These are phyloP conservation scores for Neoscytalidium dimidiatum DNA, from an alignment of 2,329 filamentous ascomycete genomes.

Conservation along the genomic window DNA sequence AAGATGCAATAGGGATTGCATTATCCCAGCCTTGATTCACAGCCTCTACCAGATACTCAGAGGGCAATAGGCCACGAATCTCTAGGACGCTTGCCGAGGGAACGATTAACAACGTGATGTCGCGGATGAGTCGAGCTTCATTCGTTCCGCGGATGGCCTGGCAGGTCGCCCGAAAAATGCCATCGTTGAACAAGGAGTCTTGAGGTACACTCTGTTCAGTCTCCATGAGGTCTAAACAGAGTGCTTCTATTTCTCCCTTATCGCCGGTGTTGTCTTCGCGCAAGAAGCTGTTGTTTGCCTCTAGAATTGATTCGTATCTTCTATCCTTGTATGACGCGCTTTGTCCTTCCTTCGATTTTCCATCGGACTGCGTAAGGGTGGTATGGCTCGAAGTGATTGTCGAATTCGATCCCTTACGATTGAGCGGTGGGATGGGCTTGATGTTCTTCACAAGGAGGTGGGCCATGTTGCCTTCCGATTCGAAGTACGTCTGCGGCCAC, in stretches of 20 bases:
- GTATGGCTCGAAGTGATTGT: constrained; percentile 22
- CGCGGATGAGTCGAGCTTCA: not conserved
- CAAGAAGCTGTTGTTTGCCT: constrained; percentile 45
- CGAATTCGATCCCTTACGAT: not conserved
- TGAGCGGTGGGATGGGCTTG: not conserved
- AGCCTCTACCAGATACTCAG: constrained; percentile 39
- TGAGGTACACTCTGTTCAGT: constrained; percentile 33
- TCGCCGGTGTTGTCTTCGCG: constrained; percentile 35
- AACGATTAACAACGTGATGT: constrained; percentile 12
- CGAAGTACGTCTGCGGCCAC: not conserved
- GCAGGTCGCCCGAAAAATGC: constrained; percentile 39
- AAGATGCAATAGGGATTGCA: constrained; percentile 41
- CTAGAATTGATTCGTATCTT: constrained; percentile 43
- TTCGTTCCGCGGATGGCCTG: not conserved
- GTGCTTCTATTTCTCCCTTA: constrained; percentile 32
- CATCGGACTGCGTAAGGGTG: not conserved
- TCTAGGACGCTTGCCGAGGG: constrained; percentile 6
- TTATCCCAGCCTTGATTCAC: constrained; percentile 48
- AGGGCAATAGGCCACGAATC: not conserved
- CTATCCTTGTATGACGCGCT: constrained; percentile 27
- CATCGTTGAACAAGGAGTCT: constrained; percentile 41
- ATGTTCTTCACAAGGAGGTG: not conserved
- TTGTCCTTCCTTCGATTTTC: constrained; percentile 22
- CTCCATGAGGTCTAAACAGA: constrained; percentile 35
- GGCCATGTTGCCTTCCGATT: not conserved